Base-by-base conservation (phyloP, 257 asterid species). In the Penstemon eatonii region DNA sequence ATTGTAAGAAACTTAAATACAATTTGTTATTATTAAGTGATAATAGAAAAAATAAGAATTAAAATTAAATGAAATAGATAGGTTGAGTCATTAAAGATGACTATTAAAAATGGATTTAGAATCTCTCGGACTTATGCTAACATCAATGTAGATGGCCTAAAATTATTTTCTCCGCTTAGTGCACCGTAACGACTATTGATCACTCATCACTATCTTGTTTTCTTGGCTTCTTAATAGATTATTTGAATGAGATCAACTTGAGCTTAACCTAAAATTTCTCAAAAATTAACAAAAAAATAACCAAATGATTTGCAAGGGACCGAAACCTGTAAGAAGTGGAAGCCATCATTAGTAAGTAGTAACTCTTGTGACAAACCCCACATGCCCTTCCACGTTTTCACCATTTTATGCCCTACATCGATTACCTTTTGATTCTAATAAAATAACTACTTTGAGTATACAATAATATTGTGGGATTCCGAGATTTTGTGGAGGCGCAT, bases 321-420 rank as follows among this genome's bases (percentile, higher is more conserved):
- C 71, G 56, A 41, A 36, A 63, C 57, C 71, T 38, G 59, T 8
- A 52, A 62, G 69, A 45, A 70, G 68, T 74, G 80, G 66, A 65
- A 62, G 72, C 25, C 3, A 80, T 73, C 56, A 73, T 73, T 66
- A 77, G 71, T 40, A 43, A 73, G 70, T 66, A 77, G 71, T 40
- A 43, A 56, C 13, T 58, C 51, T 42, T 25, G 54, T 39, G 12
- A 37, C 18, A 3, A 1, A 54, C 47, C n/a, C 37, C 9, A 39
- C 33, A 37, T 7, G 38, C 33, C 18, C 37, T 10, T 33, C 1
- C 53, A 39, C 12, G 42, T 60, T 71, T 68, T 70, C 13, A 52
- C 82, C 74, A 65, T 64, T 63, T 52, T 25, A 62, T 71, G 56
- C 40, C 71, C 67, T 49, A 67, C 78, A 77, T 71, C 75, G 36